Evolutionary conservation across 176 grass and related monocot species (phyloP).

Genomic region (Triticum dicoccoides): DNA sequence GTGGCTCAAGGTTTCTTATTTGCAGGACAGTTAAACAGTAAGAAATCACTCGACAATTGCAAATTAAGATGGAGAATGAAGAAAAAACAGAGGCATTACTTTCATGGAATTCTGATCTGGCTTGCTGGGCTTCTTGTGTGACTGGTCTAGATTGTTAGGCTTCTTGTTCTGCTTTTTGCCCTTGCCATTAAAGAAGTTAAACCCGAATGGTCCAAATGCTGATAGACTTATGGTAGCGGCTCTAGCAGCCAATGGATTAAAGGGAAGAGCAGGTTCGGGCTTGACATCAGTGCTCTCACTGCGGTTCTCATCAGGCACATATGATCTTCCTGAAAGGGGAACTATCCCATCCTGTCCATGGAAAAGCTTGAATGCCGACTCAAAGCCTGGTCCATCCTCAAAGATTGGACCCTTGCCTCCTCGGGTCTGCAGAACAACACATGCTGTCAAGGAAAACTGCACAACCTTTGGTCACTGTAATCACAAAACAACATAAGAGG

Average conservation of each 20-base stretch:
- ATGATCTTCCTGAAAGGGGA: slow-evolving; percentile 69
- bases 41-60: background rate
- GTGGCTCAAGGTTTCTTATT: background rate
- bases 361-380: slow-evolving; percentile 74
- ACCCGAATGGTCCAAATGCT: slow-evolving; percentile 66
- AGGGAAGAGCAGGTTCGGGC: slow-evolving; percentile 42
- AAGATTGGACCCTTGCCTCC: slow-evolving; percentile 68
- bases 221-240: slow-evolving; percentile 70
- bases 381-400: slow-evolving; percentile 75
- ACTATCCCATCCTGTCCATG: slow-evolving; percentile 73
- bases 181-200: slow-evolving; percentile 71
- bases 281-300: slow-evolving; percentile 22
- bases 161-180: slow-evolving; percentile 64
- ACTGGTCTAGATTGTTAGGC: slow-evolving; percentile 49
- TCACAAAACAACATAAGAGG: background rate
- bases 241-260: slow-evolving; percentile 74
- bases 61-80: background rate
- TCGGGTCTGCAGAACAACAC: slow-evolving; percentile 31
- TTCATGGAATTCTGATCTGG: slow-evolving; percentile 42
- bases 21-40: background rate
- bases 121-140: slow-evolving; percentile 43
- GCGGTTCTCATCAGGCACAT: slow-evolving; percentile 41
- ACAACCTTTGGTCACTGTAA: background rate
- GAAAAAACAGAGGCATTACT: background rate
- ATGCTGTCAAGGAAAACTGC: slow-evolving; percentile 21